Conservation (phyloP, 129 eudicot species). For the Ambrosia trifida region DNA sequence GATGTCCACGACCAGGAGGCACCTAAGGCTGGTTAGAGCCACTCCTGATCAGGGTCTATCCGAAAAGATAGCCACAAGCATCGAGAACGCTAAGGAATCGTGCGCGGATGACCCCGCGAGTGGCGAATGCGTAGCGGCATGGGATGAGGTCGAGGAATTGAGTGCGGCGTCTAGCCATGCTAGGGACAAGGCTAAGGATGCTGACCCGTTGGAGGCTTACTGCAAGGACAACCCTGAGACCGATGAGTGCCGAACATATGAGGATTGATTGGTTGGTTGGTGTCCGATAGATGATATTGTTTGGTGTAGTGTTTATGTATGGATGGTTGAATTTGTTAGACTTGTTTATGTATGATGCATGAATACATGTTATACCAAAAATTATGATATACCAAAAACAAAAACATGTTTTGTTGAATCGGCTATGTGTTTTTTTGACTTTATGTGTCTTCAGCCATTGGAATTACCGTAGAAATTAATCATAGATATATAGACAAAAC, state of each 20-base stretch:
- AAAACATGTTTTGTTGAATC: slow-evolving; percentile 6
- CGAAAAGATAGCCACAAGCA: slow-evolving; percentile 73
- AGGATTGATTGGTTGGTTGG: slow-evolving; percentile 40
- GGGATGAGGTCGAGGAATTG: slow-evolving; percentile 99
- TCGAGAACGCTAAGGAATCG: slow-evolving; percentile 62
- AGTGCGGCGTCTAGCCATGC: slow-evolving; percentile 94
- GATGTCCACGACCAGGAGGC: slow-evolving; percentile 39
- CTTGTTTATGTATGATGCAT: slow-evolving; percentile 25
- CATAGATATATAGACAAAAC: background rate
- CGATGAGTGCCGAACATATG: slow-evolving; percentile 91
- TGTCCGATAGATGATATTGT: background rate
- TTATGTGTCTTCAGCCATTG: background rate
- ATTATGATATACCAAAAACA: slow-evolving; percentile 21
- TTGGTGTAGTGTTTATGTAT: background rate
- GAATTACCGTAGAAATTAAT: background rate
- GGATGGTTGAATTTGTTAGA: background rate
- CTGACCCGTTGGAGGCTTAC: slow-evolving; percentile 71
- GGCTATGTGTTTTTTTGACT: background rate
- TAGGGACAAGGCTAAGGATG: slow-evolving; percentile 59
- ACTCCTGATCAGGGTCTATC: slow-evolving; percentile 61
- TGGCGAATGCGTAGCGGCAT: slow-evolving; percentile 90
- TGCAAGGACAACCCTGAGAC: slow-evolving; percentile 90
- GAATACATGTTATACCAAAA: slow-evolving; percentile 27
- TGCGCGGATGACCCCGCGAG: slow-evolving; percentile 70
- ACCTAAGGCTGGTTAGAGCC: slow-evolving; percentile 41